Base-by-base conservation (phyloP, 345 rosid species). In the Erucastrum elatum region DNA sequence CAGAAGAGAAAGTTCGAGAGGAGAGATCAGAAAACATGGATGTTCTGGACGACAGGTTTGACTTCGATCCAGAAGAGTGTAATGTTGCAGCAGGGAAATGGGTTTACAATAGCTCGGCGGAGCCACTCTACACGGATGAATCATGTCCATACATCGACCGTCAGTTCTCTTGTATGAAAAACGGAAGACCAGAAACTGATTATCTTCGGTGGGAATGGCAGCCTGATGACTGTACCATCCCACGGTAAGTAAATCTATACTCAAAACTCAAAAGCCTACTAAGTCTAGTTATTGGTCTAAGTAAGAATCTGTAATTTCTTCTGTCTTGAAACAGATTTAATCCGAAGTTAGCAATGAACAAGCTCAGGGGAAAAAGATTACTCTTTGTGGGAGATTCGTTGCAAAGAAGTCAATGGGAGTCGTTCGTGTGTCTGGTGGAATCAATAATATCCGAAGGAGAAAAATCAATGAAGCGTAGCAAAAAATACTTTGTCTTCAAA, bases 201-300 rank as follows among this genome's bases (percentile, higher is more conserved):
- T 94, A 92, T 76, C 92, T 74, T 11, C 87, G 84, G 39, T 94
- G 97, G 98, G 93, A 88, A 72, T 94, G 98, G 98, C 97, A 87
- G 77, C 97, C 97, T 1, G 95, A 91, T 34, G 98, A 94, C 70
- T 94, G 98, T 64, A 82, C 85, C 35, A 70, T 94, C 75, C 97
- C 97, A 30, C 84, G 88, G 98, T 92, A 44, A 64, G 3, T 1
- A 39, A 9, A 39, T 10, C 16, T 49, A 41, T 34, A 11, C 11
- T 44, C 51, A 10, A 63, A 8, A 21, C 30, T 29, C 8, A 29
- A 10, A 58, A 58, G 8, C 59, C 26, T 62, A 13, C 2, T 70
- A 29, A 2, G 21, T 39, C 41, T 75, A 65, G 8, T 16, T 10
- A 31, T 5, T 9, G 13, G 6, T 76, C 44, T 64, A 5, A 64